A percentile compares a stretch with the other conserved stretches of the same genome.
These are phyloP conservation scores for Westerdykella aurantiaca DNA, from an alignment of 2,329 filamentous ascomycete genomes.

Conservation along the genomic window DNA sequence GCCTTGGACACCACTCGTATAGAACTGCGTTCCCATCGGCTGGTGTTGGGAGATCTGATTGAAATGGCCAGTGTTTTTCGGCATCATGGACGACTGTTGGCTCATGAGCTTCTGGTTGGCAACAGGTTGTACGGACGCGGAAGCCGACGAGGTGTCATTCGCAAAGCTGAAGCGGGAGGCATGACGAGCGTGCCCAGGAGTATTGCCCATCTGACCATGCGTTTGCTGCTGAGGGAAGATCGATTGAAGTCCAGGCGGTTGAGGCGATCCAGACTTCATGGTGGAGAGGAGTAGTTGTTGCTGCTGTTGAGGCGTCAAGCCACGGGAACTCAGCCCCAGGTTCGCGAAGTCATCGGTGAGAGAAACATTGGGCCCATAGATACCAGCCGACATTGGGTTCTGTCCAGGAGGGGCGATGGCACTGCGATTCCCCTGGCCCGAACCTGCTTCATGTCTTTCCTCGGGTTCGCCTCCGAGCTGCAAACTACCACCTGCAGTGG, in stretches of 20 bases:
- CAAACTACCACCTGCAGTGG: constrained; percentile 62
- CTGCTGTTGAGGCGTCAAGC: constrained; percentile 74
- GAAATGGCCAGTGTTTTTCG: constrained; percentile 42
- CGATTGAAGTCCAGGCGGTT: constrained; percentile 50
- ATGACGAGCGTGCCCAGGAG: constrained; percentile 69
- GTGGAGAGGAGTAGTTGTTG: constrained; percentile 61
- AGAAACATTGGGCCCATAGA: constrained; percentile 31
- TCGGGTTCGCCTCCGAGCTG: constrained; percentile 92
- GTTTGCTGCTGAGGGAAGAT: constrained; percentile 44
- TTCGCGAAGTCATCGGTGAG: constrained; percentile 36
- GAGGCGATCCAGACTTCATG: constrained; percentile 51
- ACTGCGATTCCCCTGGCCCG: constrained; percentile 55
- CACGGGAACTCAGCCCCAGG: constrained; percentile 56
- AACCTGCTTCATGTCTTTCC: constrained; percentile 59
- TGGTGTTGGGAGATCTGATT: constrained; percentile 51
- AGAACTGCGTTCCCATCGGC: constrained; percentile 62
- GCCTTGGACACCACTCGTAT: constrained; percentile 78
- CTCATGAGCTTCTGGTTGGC: constrained; percentile 75
- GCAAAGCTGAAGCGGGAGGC: constrained; percentile 83
- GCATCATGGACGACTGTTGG: constrained; percentile 85
- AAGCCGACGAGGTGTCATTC: constrained; percentile 60
- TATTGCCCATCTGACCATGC: constrained; percentile 51
- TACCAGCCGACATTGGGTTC: constrained; percentile 45
- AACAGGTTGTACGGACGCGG: constrained; percentile 65
- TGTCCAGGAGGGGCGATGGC: constrained; percentile 74